Conservation (phyloP, 2,329 filamentous ascomycete species). For the Emmonsia crescens region DNA sequence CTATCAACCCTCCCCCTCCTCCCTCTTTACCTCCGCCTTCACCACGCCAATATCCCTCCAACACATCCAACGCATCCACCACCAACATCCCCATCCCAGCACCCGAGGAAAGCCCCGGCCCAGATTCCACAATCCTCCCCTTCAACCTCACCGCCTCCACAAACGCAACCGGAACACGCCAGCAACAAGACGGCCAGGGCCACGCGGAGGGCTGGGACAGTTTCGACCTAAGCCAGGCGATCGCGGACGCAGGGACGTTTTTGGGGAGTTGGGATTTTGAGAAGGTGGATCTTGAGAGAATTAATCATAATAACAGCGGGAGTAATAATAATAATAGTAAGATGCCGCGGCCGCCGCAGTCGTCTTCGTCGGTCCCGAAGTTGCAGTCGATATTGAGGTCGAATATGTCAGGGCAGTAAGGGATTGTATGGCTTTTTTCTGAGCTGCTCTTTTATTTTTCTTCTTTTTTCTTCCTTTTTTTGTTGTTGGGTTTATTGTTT, state of each 20-base stretch:
- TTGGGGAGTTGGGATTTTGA: slow-evolving; percentile 34
- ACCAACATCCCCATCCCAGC: background rate
- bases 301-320: slow-evolving; percentile 5
- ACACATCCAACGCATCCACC: slow-evolving; percentile 3
- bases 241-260: slow-evolving; percentile 37
- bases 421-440: background rate
- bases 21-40: background rate
- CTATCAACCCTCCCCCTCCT: background rate
- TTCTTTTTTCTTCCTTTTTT: background rate
- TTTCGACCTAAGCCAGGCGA: slow-evolving; percentile 35
- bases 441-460: background rate
- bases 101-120: background rate
- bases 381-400: background rate
- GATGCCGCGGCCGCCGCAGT: slow-evolving; percentile 7
- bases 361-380: slow-evolving; percentile 1
- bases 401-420: background rate
- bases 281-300: slow-evolving; percentile 18
- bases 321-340: slow-evolving; percentile 14
- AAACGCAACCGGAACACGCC: slow-evolving; percentile 13
- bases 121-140: slow-evolving; percentile 14
- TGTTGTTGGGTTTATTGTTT: background rate
- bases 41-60: background rate
- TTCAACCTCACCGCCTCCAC: slow-evolving; percentile 24
- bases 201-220: slow-evolving; percentile 18
- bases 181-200: slow-evolving; percentile 27